phyloP scores from a whole-genome alignment of 2,329 filamentous ascomycete genomes.

The Trichoderma afroharzianum region DNA sequence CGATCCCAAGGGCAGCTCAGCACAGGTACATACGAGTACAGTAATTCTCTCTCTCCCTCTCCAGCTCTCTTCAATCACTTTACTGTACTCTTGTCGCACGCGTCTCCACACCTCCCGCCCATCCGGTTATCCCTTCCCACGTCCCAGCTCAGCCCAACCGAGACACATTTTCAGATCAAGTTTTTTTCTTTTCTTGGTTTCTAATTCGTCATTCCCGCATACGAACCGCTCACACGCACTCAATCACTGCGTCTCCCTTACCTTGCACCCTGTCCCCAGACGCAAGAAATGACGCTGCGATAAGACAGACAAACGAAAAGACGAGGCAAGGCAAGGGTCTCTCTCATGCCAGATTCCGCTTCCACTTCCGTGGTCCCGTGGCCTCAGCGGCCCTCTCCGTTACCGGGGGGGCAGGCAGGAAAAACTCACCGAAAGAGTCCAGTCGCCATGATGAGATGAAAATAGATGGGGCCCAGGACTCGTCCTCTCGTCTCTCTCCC shows the following conservation, averaged over 20 bases:
- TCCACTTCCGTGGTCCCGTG: not conserved
- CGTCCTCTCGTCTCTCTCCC: not conserved
- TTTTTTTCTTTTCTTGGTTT: not conserved
- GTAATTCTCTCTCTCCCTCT: not conserved
- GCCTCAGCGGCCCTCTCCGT: not conserved
- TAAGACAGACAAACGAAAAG: not conserved
- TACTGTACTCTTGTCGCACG: not conserved
- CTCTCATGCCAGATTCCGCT: conserved; percentile 5
- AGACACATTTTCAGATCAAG: not conserved
- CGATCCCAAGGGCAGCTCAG: not conserved
- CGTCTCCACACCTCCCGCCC: conserved; percentile 8
- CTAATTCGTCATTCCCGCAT: not conserved
- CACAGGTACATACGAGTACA: not conserved
- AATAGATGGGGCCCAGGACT: not conserved
- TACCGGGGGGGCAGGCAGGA: not conserved
- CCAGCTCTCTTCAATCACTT: not conserved
- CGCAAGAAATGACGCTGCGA: not conserved
- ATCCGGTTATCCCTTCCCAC: not conserved
- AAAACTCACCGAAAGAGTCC: not conserved
- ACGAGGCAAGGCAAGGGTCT: not conserved
- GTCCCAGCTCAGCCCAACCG: not conserved
- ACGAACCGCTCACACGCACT: not conserved
- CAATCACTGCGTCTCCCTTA: not conserved
- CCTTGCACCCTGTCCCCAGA: not conserved
- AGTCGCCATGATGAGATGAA: not conserved